Percentiles rank a stretch among this genome's conserved stretches.
Evolutionary conservation across 805 yeast species (phyloP).

Genomic region (Candida boidinii): DNA sequence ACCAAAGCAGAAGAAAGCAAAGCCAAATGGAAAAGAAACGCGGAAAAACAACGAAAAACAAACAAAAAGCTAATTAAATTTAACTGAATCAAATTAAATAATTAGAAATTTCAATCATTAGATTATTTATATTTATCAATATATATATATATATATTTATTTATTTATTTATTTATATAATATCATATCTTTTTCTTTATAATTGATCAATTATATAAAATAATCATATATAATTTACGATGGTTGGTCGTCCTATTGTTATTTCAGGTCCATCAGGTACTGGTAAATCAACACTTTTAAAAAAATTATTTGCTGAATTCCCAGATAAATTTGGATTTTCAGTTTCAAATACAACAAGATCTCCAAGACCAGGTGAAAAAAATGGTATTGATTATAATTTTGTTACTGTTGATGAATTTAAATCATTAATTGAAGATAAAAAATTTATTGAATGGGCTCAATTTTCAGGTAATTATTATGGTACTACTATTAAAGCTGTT

Average conservation of each 20-base stretch:
- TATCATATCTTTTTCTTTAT: no score
- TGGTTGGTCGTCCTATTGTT: constrained; percentile 71
- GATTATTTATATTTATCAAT: no score
- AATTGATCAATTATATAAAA: no score
- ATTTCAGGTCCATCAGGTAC: constrained; percentile 96
- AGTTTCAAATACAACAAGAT: constrained; percentile 86
- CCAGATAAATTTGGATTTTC: constrained; percentile 92
- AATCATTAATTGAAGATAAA: constrained; percentile 59
- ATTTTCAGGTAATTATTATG: constrained; percentile 95
- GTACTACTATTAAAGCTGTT: constrained; percentile 84
- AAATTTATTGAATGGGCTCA: constrained; percentile 97
- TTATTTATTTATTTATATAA: no score
- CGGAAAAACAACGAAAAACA: no score
- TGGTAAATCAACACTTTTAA: constrained; percentile 91
- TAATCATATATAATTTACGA: no score
- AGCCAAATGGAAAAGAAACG: no score
- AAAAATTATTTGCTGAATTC: constrained; percentile 81
- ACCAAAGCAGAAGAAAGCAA: no score
- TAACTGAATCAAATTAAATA: no score
- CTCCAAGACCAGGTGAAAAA: constrained; percentile 86
- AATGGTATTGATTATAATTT: constrained; percentile 89
- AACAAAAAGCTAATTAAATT: no score
- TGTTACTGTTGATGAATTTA: constrained; percentile 70
- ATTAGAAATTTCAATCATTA: no score
- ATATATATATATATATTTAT: no score